Evolutionary conservation across 2,329 filamentous ascomycete genomes (phyloP).

Genomic region (Ophiocordyceps unilateralis): DNA sequence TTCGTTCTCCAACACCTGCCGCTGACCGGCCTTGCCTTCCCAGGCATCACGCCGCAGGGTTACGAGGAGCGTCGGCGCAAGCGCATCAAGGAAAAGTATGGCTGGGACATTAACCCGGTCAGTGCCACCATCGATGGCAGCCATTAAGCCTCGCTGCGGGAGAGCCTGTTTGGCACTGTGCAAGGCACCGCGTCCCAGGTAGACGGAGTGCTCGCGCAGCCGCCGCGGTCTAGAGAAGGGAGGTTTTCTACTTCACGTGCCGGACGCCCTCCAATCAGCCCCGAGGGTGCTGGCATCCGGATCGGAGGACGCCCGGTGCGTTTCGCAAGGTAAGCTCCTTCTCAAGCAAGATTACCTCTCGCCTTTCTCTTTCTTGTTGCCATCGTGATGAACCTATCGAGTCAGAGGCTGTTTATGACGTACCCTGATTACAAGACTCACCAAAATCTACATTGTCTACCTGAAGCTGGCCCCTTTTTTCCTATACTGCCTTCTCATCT

Average conservation of each 20-base stretch:
- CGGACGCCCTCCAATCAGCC: neutral
- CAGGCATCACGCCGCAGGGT: constrained; percentile 65
- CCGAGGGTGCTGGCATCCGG: neutral
- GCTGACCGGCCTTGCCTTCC: neutral
- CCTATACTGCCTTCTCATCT: neutral
- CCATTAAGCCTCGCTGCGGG: constrained; percentile 12
- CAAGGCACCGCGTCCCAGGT: neutral
- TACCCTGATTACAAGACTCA: constrained; percentile 20
- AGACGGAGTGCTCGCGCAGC: neutral
- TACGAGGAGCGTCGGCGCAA: constrained; percentile 72
- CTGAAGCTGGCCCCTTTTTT: neutral
- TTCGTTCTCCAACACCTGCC: neutral
- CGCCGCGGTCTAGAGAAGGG: neutral
- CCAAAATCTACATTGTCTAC: constrained; percentile 12
- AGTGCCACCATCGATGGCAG: constrained; percentile 30
- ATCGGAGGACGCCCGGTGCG: neutral
- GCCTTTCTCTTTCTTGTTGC: constrained; percentile 4
- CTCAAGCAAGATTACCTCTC: neutral
- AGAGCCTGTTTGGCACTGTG: neutral
- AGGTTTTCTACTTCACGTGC: neutral
- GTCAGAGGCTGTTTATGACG: constrained; percentile 33
- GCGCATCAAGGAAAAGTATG: constrained; percentile 73
- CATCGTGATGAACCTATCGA: constrained; percentile 18
- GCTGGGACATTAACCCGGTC: constrained; percentile 62
- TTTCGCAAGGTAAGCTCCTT: neutral